These are phyloP conservation scores for Trichosporon asahii DNA, from an alignment of 1,284 basidiomycete genomes.

Conservation along the genomic window DNA sequence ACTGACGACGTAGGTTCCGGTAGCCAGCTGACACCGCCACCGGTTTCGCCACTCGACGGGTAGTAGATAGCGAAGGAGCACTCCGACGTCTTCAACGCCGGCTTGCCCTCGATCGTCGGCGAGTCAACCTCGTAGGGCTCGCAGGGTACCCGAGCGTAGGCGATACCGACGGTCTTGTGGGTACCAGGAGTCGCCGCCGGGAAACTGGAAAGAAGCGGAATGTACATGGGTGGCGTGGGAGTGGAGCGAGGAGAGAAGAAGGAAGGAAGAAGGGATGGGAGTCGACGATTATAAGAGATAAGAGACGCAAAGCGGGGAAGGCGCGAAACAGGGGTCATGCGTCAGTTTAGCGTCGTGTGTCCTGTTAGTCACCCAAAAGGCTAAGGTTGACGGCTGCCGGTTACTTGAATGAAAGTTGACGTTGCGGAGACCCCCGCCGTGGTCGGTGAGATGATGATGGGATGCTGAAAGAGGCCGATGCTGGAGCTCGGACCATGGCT, in stretches of 20 bases:
- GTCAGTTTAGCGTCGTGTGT: background rate
- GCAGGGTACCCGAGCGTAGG: constrained; percentile 27
- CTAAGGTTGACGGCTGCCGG: background rate
- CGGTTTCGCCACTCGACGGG: constrained; percentile 24
- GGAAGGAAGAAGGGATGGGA: background rate
- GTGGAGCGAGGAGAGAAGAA: background rate
- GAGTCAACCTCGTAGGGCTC: constrained; percentile 22
- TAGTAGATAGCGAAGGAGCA: constrained; percentile 43
- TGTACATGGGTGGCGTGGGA: constrained; percentile 4
- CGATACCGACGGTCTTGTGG: constrained; percentile 30
- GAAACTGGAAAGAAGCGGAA: constrained; percentile 27
- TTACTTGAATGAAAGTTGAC: background rate
- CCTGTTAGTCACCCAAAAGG: background rate
- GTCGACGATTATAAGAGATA: background rate
- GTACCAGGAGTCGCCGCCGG: constrained; percentile 31
- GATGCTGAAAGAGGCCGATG: constrained; percentile 2
- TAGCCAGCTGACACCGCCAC: constrained; percentile 30
- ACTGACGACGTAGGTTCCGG: constrained; percentile 34
- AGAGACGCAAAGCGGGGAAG: background rate
- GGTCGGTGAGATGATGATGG: background rate
- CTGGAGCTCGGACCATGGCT: background rate
- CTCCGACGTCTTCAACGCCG: constrained; percentile 31
- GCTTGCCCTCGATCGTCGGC: constrained; percentile 23
- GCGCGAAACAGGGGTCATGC: background rate
- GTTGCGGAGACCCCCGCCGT: background rate